phyloP scores from a whole-genome alignment of 2,329 filamentous ascomycete genomes.

The Didymella exigua region DNA sequence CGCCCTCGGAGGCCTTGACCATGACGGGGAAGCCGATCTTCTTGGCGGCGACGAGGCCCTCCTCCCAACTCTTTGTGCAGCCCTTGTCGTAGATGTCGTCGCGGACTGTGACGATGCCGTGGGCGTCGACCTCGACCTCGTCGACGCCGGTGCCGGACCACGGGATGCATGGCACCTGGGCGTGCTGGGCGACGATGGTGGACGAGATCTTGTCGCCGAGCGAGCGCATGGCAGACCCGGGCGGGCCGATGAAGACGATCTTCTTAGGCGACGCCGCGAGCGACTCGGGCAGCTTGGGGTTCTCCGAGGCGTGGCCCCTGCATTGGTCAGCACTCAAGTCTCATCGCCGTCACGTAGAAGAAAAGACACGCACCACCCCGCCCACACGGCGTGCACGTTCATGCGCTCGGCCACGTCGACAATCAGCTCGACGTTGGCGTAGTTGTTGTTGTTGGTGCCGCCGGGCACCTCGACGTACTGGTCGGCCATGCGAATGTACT shows the following conservation, averaged over 20 bases:
- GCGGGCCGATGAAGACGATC: slow-evolving; percentile 98
- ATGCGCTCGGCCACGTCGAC: slow-evolving; percentile 98
- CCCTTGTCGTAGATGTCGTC: slow-evolving; percentile 87
- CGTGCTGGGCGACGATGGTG: slow-evolving; percentile 98
- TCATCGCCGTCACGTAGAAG: not conserved
- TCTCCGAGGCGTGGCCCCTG: slow-evolving; percentile 91
- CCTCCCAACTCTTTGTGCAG: slow-evolving; percentile 86
- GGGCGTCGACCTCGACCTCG: slow-evolving; percentile 74
- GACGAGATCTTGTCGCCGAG: slow-evolving; percentile 99
- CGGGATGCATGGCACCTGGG: slow-evolving; percentile 95
- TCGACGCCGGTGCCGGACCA: slow-evolving; percentile 96
- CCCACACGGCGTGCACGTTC: slow-evolving; percentile 98
- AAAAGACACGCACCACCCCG: slow-evolving; percentile 76
- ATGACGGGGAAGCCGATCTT: slow-evolving; percentile 98
- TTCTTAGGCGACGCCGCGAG: slow-evolving; percentile 96
- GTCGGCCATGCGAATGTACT: slow-evolving; percentile 99
- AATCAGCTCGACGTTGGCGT: slow-evolving; percentile 98
- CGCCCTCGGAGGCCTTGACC: slow-evolving; percentile 99
- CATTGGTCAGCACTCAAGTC: not conserved
- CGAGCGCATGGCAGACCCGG: slow-evolving; percentile 97
- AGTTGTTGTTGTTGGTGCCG: slow-evolving; percentile 99
- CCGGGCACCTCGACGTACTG: slow-evolving; percentile 99
- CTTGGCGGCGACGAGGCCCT: slow-evolving; percentile 84
- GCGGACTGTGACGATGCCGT: slow-evolving; percentile 89
- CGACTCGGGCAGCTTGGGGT: slow-evolving; percentile 95